Percentiles rank a stretch among this genome's conserved stretches.
Conservation (phyloP, 495 filamentous ascomycete species). For the Neurospora hispaniola region DNA sequence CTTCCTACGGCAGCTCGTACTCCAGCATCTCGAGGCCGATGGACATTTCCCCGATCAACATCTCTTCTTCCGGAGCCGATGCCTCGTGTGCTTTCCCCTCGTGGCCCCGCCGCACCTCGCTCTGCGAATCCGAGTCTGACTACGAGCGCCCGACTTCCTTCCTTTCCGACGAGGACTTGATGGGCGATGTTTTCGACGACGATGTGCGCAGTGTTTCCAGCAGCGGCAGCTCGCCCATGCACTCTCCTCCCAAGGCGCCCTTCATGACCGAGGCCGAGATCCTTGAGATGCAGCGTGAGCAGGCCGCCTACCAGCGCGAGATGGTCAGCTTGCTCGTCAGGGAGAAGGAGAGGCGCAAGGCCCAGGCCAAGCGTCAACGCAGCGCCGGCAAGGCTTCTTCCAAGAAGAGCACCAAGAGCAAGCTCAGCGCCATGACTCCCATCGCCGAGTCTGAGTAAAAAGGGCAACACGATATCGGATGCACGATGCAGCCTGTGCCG, state of each 20-base stretch:
- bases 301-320: slow-evolving; percentile 36
- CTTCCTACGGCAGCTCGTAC: slow-evolving; percentile 10
- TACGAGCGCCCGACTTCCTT: slow-evolving; percentile 36
- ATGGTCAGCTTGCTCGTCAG: slow-evolving; percentile 28
- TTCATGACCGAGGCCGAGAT: slow-evolving; percentile 28
- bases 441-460: slow-evolving; percentile 34
- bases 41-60: slow-evolving; percentile 39
- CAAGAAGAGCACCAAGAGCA: slow-evolving; percentile 36
- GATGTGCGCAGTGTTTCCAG: slow-evolving; percentile 36
- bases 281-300: slow-evolving; percentile 33
- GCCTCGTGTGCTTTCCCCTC: slow-evolving; percentile 40
- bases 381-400: slow-evolving; percentile 17
- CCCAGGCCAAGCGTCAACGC: slow-evolving; percentile 21
- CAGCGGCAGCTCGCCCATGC: slow-evolving; percentile 33
- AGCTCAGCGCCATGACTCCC: slow-evolving; percentile 37
- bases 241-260: slow-evolving; percentile 13
- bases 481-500: slow-evolving; percentile 2
- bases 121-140: slow-evolving; percentile 26
- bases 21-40: slow-evolving; percentile 36
- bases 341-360: slow-evolving; percentile 38
- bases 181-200: slow-evolving; percentile 28
- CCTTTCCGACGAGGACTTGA: slow-evolving; percentile 41
- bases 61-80: slow-evolving; percentile 27
- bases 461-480: neutral
- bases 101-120: slow-evolving; percentile 36